phyloP scores from a whole-genome alignment of 1,284 basidiomycete species.

The Ceraceosorus guamensis region DNA sequence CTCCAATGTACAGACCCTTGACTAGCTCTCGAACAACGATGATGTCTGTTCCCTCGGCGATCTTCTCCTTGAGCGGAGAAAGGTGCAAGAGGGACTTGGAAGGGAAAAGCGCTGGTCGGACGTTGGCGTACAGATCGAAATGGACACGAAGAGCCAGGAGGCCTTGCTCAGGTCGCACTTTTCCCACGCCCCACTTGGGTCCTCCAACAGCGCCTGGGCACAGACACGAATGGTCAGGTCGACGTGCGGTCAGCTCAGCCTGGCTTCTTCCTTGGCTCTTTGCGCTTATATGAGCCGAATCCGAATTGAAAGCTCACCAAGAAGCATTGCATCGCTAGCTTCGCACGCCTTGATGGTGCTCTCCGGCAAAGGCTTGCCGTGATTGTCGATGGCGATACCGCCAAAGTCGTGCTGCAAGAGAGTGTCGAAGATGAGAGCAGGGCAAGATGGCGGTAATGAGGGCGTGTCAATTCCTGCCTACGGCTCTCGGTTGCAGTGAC shows the following conservation, averaged over 20 bases:
- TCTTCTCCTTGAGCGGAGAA: conserved; percentile 84
- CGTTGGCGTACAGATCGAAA: conserved; percentile 93
- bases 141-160: conserved; percentile 85
- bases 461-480: no score
- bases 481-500: no score
- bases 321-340: conserved; percentile 43
- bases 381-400: conserved; percentile 82
- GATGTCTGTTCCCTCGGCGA: conserved; percentile 80
- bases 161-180: conserved; percentile 91
- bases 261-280: background rate
- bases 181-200: conserved; percentile 90
- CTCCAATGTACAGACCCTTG: conserved; percentile 66
- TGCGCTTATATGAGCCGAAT: no score
- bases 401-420: conserved; percentile 64
- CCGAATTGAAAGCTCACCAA: conserved; percentile 15
- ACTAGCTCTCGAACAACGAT: conserved; percentile 87
- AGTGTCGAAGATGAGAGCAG: conserved; percentile 50
- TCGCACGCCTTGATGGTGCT: conserved; percentile 62
- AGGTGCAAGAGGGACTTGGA: conserved; percentile 79
- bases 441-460: background rate
- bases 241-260: conserved; percentile 65
- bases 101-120: conserved; percentile 90
- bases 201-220: conserved; percentile 81
- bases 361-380: conserved; percentile 74
- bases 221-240: conserved; percentile 6